Conservation (phyloP, 768 basidiomycete species). For the Phlegmacium glaucopus region DNA sequence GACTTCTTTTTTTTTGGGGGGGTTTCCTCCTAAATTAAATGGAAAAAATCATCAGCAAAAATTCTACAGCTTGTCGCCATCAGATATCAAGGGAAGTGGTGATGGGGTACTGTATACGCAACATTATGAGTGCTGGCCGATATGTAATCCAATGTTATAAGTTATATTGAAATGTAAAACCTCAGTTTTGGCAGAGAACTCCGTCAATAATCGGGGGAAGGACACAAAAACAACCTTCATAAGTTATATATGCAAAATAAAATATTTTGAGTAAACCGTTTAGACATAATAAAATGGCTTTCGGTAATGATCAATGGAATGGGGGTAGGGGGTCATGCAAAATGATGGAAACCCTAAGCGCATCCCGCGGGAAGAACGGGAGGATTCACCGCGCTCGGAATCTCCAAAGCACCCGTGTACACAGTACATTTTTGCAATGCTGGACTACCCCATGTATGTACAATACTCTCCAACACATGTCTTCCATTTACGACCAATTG, state of each 20-base stretch:
- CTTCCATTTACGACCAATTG: conserved; percentile 21
- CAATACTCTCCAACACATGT: conserved; percentile 19
- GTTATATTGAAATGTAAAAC: too few relatives aligned
- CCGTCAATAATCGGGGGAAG: too few relatives aligned
- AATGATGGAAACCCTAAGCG: neutral
- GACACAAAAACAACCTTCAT: too few relatives aligned
- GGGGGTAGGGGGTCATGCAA: conserved; percentile 31
- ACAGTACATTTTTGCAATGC: conserved; percentile 20
- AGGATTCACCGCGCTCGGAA: conserved; percentile 13
- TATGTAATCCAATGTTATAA: too few relatives aligned
- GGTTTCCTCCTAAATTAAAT: too few relatives aligned
- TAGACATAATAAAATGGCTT: conserved; percentile 43
- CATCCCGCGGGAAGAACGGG: conserved; percentile 15
- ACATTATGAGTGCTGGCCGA: too few relatives aligned
- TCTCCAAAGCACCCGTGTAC: conserved; percentile 17
- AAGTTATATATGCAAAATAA: conserved; percentile 35
- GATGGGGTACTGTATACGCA: too few relatives aligned
- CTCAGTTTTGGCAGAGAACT: too few relatives aligned
- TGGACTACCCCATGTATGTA: conserved; percentile 19
- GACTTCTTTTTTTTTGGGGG: conserved; percentile 13
- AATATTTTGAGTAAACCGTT: conserved; percentile 64
- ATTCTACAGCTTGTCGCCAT: too few relatives aligned
- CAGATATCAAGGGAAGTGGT: too few relatives aligned
- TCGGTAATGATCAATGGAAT: conserved; percentile 48
- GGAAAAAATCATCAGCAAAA: too few relatives aligned